Evolutionary conservation across 2,329 filamentous ascomycete species (phyloP).

Genomic region (Fusarium subtropicale): DNA sequence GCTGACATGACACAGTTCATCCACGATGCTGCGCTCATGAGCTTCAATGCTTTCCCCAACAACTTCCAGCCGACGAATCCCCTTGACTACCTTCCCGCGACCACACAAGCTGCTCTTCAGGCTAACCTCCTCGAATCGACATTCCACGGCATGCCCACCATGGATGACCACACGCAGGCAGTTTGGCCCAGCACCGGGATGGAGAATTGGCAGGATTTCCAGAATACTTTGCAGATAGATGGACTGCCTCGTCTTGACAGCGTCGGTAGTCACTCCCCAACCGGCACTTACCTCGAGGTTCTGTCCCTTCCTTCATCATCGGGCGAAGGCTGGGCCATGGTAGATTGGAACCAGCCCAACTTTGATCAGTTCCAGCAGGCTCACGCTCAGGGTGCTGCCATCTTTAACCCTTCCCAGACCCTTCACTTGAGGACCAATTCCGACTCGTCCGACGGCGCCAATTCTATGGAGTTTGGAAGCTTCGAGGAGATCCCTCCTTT

Average conservation of each 20-base stretch:
- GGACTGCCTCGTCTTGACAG: conserved; percentile 55
- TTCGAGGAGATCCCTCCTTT: conserved; percentile 82
- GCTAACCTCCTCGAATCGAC: conserved; percentile 72
- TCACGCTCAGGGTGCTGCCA: conserved; percentile 69
- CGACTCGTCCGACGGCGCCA: conserved; percentile 81
- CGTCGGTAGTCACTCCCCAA: conserved; percentile 60
- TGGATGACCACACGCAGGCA: conserved; percentile 66
- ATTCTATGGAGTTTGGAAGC: conserved; percentile 76
- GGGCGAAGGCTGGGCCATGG: conserved; percentile 87
- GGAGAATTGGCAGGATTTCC: conserved; percentile 84
- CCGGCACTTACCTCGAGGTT: conserved; percentile 79
- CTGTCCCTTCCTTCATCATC: conserved; percentile 83
- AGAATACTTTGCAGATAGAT: conserved; percentile 68
- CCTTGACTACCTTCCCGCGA: conserved; percentile 70
- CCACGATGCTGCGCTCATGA: conserved; percentile 68
- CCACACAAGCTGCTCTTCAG: conserved; percentile 73
- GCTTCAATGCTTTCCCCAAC: conserved; percentile 64
- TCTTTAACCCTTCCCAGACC: conserved; percentile 93
- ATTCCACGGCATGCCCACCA: conserved; percentile 68
- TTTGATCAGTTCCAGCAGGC: conserved; percentile 68
- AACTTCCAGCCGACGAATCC: conserved; percentile 66
- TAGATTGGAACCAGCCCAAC: conserved; percentile 79
- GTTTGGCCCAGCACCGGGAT: conserved; percentile 72
- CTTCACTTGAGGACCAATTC: conserved; percentile 89
- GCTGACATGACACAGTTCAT: conserved; percentile 65